phyloP scores from a whole-genome alignment of 1,284 basidiomycete genomes.

The Fomitopsis betulina region DNA sequence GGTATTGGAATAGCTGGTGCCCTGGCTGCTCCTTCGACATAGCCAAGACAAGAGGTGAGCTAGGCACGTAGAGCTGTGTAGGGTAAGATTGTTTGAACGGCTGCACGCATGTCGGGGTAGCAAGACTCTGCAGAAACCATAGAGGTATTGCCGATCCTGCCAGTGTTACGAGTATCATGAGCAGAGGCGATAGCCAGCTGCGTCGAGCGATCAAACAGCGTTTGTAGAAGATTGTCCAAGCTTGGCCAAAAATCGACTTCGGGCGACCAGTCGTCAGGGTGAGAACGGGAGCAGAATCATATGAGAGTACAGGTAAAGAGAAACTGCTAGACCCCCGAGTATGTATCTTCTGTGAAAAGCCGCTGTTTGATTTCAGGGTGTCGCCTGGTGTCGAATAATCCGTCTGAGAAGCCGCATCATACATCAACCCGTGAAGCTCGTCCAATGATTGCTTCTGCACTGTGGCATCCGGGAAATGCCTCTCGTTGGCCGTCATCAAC shows the following conservation, averaged over 20 bases:
- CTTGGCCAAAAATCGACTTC: conserved; percentile 51
- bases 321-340: neutral
- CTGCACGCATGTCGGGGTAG: conserved; percentile 43
- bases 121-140: conserved; percentile 51
- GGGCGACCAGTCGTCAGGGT: conserved; percentile 45
- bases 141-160: conserved; percentile 62
- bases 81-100: conserved; percentile 30
- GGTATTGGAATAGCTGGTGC: conserved; percentile 35
- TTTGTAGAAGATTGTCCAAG: conserved; percentile 70
- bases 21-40: conserved; percentile 14
- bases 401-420: conserved; percentile 1
- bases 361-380: conserved; percentile 6
- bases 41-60: conserved; percentile 31
- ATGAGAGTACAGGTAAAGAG: conserved; percentile 10
- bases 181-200: conserved; percentile 62
- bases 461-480: conserved; percentile 9
- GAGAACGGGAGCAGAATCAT: conserved; percentile 20
- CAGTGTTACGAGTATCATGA: conserved; percentile 59
- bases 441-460: neutral
- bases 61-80: conserved; percentile 45
- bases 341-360: neutral
- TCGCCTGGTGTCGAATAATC: conserved; percentile 12
- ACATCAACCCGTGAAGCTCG: neutral
- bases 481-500: conserved; percentile 51
- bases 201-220: conserved; percentile 60